A percentile compares a stretch with the other conserved stretches of the same genome.
These are phyloP conservation scores for Pichia sp. DNA, from an alignment of 1,139 yeast species.

Conservation along the genomic window DNA sequence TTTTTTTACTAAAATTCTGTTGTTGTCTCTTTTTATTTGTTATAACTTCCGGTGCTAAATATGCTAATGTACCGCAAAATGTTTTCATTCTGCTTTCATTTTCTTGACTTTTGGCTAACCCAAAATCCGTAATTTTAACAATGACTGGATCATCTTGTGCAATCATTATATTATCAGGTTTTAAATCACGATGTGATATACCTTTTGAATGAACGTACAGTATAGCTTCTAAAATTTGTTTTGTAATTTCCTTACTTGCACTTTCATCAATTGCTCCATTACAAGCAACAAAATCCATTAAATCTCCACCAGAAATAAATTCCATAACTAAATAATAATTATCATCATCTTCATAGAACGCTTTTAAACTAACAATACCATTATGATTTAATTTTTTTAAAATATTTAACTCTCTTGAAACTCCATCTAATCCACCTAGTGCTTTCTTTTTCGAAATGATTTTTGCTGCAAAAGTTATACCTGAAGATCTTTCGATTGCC, in stretches of 20 bases:
- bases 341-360: slow-evolving; percentile 76
- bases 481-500: slow-evolving; percentile 79
- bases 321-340: slow-evolving; percentile 90
- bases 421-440: slow-evolving; percentile 73
- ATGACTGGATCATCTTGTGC: slow-evolving; percentile 87
- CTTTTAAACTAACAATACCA: slow-evolving; percentile 73
- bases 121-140: slow-evolving; percentile 89
- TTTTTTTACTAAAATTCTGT: slow-evolving; percentile 23
- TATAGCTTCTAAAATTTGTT: slow-evolving; percentile 78
- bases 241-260: slow-evolving; percentile 78
- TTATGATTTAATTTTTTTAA: slow-evolving; percentile 74
- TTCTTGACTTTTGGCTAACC: slow-evolving; percentile 71
- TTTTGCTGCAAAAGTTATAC: slow-evolving; percentile 83
- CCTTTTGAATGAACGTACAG: slow-evolving; percentile 83
- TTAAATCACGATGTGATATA: slow-evolving; percentile 87
- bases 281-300: slow-evolving; percentile 92
- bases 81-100: slow-evolving; percentile 70
- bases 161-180: slow-evolving; percentile 86
- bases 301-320: slow-evolving; percentile 92
- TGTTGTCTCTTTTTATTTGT: slow-evolving; percentile 48
- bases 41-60: slow-evolving; percentile 90
- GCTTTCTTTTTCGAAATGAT: slow-evolving; percentile 80
- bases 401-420: slow-evolving; percentile 78
- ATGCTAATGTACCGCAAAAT: slow-evolving; percentile 77
- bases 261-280: slow-evolving; percentile 89